Conservation (phyloP, 2,329 filamentous ascomycete genomes). For the Magnaporthiopsis incrustans region DNA sequence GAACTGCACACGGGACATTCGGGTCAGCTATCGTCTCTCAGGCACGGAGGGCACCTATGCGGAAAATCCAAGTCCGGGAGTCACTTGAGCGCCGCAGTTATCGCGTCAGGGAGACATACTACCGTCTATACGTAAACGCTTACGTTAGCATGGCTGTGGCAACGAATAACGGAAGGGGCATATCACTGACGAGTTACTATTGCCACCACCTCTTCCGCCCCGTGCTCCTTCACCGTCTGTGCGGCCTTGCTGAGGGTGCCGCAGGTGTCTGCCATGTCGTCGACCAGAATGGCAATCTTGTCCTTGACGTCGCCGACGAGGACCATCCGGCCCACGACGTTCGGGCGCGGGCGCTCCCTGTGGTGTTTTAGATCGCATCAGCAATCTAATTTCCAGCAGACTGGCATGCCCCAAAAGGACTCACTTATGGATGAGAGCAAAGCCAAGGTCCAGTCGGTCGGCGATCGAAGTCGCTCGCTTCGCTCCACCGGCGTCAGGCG, state of each 20-base stretch:
- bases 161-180: no score
- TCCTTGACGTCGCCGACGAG: constrained; percentile 90
- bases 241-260: constrained; percentile 66
- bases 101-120: constrained; percentile 13
- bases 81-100: neutral
- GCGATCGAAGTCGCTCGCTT: constrained; percentile 92
- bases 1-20: constrained; percentile 58
- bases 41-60: no score
- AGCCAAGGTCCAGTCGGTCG: constrained; percentile 80
- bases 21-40: neutral
- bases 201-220: constrained; percentile 80
- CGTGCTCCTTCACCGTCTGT: constrained; percentile 77
- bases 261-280: constrained; percentile 29
- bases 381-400: neutral
- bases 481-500: constrained; percentile 87
- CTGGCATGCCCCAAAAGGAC: neutral
- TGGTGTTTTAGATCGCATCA: neutral
- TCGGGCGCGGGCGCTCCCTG: constrained; percentile 67
- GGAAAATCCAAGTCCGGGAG: neutral
- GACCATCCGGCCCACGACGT: constrained; percentile 82
- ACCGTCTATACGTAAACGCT: neutral
- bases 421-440: constrained; percentile 87
- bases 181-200: constrained; percentile 61
- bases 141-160: neutral
- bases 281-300: constrained; percentile 80